Evolutionary conservation across 2,329 filamentous ascomycete species (phyloP).

Genomic region (Nothomitra cinnamomea): DNA sequence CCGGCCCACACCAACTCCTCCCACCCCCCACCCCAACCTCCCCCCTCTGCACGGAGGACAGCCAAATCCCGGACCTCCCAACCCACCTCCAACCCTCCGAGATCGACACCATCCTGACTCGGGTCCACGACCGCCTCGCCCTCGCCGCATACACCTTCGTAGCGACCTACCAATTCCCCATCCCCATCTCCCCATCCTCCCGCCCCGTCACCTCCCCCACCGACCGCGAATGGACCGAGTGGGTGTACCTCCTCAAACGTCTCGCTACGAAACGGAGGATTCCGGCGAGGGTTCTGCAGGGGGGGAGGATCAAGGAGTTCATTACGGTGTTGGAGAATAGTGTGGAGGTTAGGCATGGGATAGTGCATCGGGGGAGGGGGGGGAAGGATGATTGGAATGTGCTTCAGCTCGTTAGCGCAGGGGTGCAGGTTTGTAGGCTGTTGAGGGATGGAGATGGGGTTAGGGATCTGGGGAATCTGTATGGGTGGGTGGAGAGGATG

Average conservation of each 20-base stretch:
- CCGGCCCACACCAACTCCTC: constrained; percentile 70
- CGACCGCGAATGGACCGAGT: constrained; percentile 80
- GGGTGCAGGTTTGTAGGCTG: constrained; percentile 47
- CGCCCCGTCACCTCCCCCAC: constrained; percentile 55
- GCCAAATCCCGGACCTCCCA: constrained; percentile 64
- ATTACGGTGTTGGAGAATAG: constrained; percentile 80
- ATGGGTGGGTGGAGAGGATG: no score
- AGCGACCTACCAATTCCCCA: constrained; percentile 80
- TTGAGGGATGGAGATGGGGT: no score
- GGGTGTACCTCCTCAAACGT: constrained; percentile 74
- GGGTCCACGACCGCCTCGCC: constrained; percentile 71
- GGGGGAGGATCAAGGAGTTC: constrained; percentile 82
- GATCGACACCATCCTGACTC: constrained; percentile 63
- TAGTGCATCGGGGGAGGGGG: constrained; percentile 66
- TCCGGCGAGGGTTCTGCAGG: constrained; percentile 67
- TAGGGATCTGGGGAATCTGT: no score
- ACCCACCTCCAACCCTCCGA: constrained; percentile 71
- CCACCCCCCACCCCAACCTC: constrained; percentile 54
- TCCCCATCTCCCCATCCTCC: constrained; percentile 69
- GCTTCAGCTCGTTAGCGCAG: constrained; percentile 71
- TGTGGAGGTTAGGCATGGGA: constrained; percentile 71
- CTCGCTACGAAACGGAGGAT: constrained; percentile 76
- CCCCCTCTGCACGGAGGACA: constrained; percentile 58
- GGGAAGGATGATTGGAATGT: constrained; percentile 82
- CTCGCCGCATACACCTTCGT: constrained; percentile 83